phyloP scores from a whole-genome alignment of 192 early-diverging fungal species.

The Podila clonocystis region DNA sequence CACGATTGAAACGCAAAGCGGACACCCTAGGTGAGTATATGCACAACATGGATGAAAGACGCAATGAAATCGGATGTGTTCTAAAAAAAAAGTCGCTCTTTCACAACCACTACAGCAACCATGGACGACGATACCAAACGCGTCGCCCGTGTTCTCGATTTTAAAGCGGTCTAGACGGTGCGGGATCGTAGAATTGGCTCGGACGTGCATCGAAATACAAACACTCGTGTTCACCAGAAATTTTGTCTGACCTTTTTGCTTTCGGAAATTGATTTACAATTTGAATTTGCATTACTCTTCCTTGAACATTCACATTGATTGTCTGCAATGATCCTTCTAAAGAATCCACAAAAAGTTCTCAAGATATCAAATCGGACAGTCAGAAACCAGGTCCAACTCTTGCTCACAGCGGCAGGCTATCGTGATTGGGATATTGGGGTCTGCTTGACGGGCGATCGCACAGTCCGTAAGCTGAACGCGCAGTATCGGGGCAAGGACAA shows the following conservation, averaged over 20 bases:
- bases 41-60: background rate
- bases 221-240: background rate
- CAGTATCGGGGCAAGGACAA: constrained; percentile 61
- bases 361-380: constrained; percentile 4
- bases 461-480: constrained; percentile 60
- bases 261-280: background rate
- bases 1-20: constrained; percentile 41
- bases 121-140: constrained; percentile 2
- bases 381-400: constrained; percentile 37
- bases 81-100: background rate
- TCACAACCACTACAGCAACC: background rate
- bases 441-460: constrained; percentile 57
- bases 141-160: background rate
- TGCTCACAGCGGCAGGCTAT: constrained; percentile 63
- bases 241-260: too few species aligned
- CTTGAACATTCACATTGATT: too few species aligned
- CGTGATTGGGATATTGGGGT: constrained; percentile 71
- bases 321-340: constrained; percentile 39
- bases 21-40: constrained; percentile 35
- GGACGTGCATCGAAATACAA: too few species aligned
- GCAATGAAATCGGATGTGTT: too few species aligned
- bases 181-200: too few species aligned
- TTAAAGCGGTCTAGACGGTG: background rate
- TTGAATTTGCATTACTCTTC: background rate
- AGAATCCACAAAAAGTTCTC: constrained; percentile 35